Evolutionary conservation across 768 basidiomycete species (phyloP).

Genomic region (Ramaria sp.): DNA sequence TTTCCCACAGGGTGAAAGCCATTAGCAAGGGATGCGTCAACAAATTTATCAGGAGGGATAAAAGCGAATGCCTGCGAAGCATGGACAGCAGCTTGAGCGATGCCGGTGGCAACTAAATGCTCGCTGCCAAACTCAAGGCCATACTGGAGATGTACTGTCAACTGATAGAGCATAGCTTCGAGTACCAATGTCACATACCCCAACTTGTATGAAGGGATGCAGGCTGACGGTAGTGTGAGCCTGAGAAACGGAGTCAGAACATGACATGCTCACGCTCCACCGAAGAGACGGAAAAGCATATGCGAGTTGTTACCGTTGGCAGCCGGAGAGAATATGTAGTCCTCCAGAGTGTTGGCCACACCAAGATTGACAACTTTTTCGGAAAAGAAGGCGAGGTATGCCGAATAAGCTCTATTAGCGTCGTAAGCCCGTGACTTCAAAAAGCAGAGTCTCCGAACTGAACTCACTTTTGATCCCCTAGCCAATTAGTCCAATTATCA

Average conservation of each 20-base stretch:
- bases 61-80: conserved; percentile 3
- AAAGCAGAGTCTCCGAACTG: background rate
- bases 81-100: conserved; percentile 42
- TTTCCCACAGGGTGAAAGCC: background rate
- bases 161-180: conserved; percentile 1
- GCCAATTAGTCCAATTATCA: conserved; percentile 38
- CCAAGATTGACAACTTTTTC: conserved; percentile 29
- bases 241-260: background rate
- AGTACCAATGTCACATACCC: conserved; percentile 21
- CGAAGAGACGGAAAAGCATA: conserved; percentile 26
- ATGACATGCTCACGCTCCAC: conserved; percentile 23
- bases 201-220: conserved; percentile 49
- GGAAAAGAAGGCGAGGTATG: conserved; percentile 25
- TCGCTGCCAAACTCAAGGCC: conserved; percentile 2
- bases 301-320: conserved; percentile 22
- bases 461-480: conserved; percentile 38
- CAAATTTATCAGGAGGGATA: conserved; percentile 20
- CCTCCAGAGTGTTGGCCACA: conserved; percentile 30
- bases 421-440: conserved; percentile 20
- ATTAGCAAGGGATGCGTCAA: background rate
- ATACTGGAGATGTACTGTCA: background rate
- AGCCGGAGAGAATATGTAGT: conserved; percentile 33
- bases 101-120: conserved; percentile 20
- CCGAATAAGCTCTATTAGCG: conserved; percentile 25
- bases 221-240: conserved; percentile 21